Percentiles rank a stretch among this genome's conserved stretches.
Evolutionary conservation across 768 basidiomycete genomes (phyloP).

Genomic region (Neoboletus brunneissimus): DNA sequence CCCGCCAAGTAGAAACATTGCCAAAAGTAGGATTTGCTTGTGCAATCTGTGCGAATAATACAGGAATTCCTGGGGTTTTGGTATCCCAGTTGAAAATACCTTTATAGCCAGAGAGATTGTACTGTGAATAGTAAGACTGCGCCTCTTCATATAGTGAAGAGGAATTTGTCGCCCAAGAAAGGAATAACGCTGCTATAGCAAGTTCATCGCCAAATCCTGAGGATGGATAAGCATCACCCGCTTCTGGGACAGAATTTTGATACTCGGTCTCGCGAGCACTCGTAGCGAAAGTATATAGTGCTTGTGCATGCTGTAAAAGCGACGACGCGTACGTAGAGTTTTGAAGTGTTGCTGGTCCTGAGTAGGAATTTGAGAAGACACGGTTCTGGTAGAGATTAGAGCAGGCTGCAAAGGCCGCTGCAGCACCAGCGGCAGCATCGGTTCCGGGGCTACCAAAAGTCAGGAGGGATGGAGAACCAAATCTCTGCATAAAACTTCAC

Average conservation of each 20-base stretch:
- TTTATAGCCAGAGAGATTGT: slow-evolving; percentile 49
- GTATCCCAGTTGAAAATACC: slow-evolving; percentile 88
- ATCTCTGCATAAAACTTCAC: slow-evolving; percentile 24
- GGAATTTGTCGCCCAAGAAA: slow-evolving; percentile 69
- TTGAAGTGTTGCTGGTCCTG: slow-evolving; percentile 61
- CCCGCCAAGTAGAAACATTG: slow-evolving; percentile 65
- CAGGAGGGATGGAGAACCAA: not conserved
- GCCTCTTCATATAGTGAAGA: slow-evolving; percentile 61
- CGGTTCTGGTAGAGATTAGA: slow-evolving; percentile 73
- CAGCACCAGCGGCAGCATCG: slow-evolving; percentile 79
- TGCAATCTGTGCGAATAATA: slow-evolving; percentile 74
- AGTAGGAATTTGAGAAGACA: slow-evolving; percentile 50
- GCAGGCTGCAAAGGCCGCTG: slow-evolving; percentile 86
- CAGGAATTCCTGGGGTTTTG: slow-evolving; percentile 70
- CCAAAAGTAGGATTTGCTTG: slow-evolving; percentile 53
- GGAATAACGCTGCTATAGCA: slow-evolving; percentile 69
- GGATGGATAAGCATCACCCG: slow-evolving; percentile 64
- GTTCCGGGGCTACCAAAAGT: slow-evolving; percentile 64
- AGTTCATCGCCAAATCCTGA: slow-evolving; percentile 73
- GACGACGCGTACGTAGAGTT: slow-evolving; percentile 70
- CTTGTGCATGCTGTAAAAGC: slow-evolving; percentile 70
- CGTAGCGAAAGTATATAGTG: slow-evolving; percentile 74
- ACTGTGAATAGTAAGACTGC: slow-evolving; percentile 55
- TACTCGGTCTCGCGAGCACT: slow-evolving; percentile 62
- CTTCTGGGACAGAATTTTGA: slow-evolving; percentile 66